phyloP scores from a whole-genome alignment of 805 yeast species.

The Zygoascus flipseniorum region DNA sequence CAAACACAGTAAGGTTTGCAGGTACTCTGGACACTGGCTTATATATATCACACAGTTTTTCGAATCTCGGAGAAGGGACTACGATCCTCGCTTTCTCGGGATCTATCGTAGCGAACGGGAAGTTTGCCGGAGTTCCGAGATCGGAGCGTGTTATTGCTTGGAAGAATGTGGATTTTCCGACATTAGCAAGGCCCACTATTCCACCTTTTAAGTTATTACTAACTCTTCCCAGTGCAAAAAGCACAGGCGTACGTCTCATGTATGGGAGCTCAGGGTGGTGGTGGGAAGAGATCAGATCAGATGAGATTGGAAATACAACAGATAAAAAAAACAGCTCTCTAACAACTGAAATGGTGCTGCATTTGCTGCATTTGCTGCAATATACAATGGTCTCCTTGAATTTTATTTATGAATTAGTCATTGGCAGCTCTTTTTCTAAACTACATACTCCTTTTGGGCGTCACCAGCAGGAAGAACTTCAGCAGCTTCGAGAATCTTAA shows the following conservation, averaged over 20 bases:
- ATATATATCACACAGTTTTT: constrained; percentile 64
- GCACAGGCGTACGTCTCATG: background rate
- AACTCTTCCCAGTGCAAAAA: background rate
- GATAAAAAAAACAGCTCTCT: too few relatives aligned
- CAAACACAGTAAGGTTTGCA: constrained; percentile 86
- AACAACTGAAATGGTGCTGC: too few relatives aligned
- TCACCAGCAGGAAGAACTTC: constrained; percentile 38
- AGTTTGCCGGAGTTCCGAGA: constrained; percentile 96
- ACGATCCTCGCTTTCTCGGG: constrained; percentile 96
- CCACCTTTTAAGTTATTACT: constrained; percentile 65
- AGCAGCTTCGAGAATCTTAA: constrained; percentile 49
- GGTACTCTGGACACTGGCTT: constrained; percentile 80
- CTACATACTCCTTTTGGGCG: background rate
- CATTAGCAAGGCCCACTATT: constrained; percentile 86
- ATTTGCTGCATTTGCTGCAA: too few relatives aligned
- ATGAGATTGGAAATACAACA: too few relatives aligned
- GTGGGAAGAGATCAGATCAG: too few relatives aligned
- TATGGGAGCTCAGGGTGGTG: background rate
- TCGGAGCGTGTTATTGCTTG: constrained; percentile 85
- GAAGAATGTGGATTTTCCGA: constrained; percentile 95
- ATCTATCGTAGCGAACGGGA: constrained; percentile 96
- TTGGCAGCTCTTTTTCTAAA: background rate
- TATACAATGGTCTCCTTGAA: too few relatives aligned
- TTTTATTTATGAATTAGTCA: background rate
- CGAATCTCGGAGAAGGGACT: constrained; percentile 87